Evolutionary conservation across 345 rosid species (phyloP), one percentile per base, ranked within the genome.

Genomic region (Abelmoschus esculentus): DNA sequence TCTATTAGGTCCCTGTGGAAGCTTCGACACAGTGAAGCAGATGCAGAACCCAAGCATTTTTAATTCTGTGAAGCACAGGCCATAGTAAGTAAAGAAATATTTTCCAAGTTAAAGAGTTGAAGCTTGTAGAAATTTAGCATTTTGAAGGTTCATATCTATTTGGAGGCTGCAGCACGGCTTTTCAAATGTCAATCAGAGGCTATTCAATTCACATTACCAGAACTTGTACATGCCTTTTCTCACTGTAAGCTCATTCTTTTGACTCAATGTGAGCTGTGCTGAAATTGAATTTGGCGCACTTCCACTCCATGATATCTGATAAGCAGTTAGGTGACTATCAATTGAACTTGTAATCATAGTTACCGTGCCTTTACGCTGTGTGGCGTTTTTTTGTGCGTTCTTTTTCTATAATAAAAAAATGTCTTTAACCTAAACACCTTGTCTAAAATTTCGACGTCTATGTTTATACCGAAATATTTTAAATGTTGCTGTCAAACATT

Each of bases 181-280:
- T 74, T 56, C 7, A 22, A 56, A 77, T 66, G 63, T 70, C 5
- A 70, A 67, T 70, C 5, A 70, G 74, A 63, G 76, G 75, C 68
- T 70, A 54, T 78, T 49, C 17, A 34, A 19, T 70, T 44, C 52
- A 28, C 32, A 34, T 61, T 44, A 52, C 34, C 28, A 69, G 63
- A 67, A 70, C 34, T 64, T 71, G 76, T 78, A 63, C 50, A 52
- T 76, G 14, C 36, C 15, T 47, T 73, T 74, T 38, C 56, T 52
- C 32, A 11, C 11, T 44, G 26, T 69, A 47, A 47, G 15, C 11
- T 1, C 26, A 22, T 54, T 29, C 55, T 10, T 69, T 17, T 57
- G 17, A 56, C 29, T 66, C 42, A 4, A 14, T 66, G 69, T 3
- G 26, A 22, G 26, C 26, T 22, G 26, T 22, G 26, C 1, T 22